A percentile compares a stretch with the other conserved stretches of the same genome.
Evolutionary conservation across 495 filamentous ascomycete species (phyloP).

Genomic region (Cercophora sp.): DNA sequence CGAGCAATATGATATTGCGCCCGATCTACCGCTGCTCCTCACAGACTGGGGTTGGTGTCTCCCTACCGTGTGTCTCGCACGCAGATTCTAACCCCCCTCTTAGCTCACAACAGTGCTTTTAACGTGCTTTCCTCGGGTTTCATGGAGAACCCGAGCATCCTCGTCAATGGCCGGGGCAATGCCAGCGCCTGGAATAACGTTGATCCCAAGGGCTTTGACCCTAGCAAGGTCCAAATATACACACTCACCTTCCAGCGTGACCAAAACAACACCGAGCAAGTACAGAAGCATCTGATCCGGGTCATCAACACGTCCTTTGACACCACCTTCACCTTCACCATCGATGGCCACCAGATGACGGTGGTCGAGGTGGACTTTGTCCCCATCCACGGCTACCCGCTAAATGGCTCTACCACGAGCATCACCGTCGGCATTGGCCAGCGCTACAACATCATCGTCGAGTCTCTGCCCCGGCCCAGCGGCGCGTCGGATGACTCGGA

Average conservation of each 20-base stretch:
- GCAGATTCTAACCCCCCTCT: too few relatives aligned
- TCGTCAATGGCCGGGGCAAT: too few relatives aligned
- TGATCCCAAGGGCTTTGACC: not conserved
- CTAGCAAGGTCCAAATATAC: not conserved
- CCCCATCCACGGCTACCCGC: not conserved
- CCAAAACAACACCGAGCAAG: not conserved
- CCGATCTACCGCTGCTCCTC: constrained; percentile 36
- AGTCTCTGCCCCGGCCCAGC: too few relatives aligned
- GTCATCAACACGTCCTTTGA: not conserved
- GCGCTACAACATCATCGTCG: constrained; percentile 59
- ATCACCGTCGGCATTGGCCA: constrained; percentile 28
- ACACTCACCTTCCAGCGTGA: not conserved
- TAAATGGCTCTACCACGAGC: too few relatives aligned
- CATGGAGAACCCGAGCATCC: not conserved
- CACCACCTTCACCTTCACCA: not conserved
- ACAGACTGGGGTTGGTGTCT: too few relatives aligned
- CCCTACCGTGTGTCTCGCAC: too few relatives aligned
- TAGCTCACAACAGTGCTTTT: not conserved
- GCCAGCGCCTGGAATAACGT: not conserved
- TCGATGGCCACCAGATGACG: not conserved
- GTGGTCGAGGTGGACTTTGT: not conserved
- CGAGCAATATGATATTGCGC: constrained; percentile 39
- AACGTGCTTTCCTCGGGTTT: not conserved
- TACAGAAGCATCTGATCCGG: not conserved
- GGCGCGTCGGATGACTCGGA: not conserved